Evolutionary conservation across 2,329 filamentous ascomycete genomes (phyloP), one percentile per base, ranked within the genome.

Genomic region (Fusarium beomiforme): DNA sequence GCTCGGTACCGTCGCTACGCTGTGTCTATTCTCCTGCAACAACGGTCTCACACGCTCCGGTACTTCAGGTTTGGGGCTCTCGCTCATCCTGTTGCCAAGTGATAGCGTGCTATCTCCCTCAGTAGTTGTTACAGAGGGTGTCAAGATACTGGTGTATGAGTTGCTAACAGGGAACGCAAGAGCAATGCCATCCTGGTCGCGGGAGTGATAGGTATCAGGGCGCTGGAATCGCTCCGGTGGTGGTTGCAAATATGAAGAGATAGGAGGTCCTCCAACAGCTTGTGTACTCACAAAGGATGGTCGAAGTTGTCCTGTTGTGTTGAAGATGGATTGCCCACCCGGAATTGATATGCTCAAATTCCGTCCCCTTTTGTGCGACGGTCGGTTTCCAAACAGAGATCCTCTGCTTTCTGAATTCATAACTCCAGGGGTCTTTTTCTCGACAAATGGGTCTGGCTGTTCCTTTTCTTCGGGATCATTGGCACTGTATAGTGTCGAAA

Each of bases 401-500:
- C 63, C 59, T 58, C 69, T 71, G 39, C 55, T 64, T 23, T 71
- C 63, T 14, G 49, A 63, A 6, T 36, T 60, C 11, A 44, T 14
- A 3, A 44, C 29, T 16, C 53, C 59, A 1, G 54, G 46, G 4
- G 23, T 37, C 33, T 42, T 63, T 8, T 37, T 59, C 51, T 79
- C 79, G 2, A 80, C 71, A 49, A 82, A 82, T 0, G 81, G 80
- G 33, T 82, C 81, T 24, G 75, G 47, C 19, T 68, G 55, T 6
- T 76, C 70, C 21, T 78, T 78, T 10, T 83, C 81, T 12, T 84
- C 82, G 2, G 81, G 79, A 57, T 88, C 86, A 33, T 87, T 85
- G 50, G 85, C 85, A 63, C 87, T 89, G 68, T 88, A 88, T 8
- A 89, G 76, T 1, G 87, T 89, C 7, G 87, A 89, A 8, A 89